A percentile compares a stretch with the other conserved stretches of the same genome.
These are phyloP conservation scores for Calocybe gangraenosa DNA, from an alignment of 768 basidiomycete genomes.

Conservation along the genomic window DNA sequence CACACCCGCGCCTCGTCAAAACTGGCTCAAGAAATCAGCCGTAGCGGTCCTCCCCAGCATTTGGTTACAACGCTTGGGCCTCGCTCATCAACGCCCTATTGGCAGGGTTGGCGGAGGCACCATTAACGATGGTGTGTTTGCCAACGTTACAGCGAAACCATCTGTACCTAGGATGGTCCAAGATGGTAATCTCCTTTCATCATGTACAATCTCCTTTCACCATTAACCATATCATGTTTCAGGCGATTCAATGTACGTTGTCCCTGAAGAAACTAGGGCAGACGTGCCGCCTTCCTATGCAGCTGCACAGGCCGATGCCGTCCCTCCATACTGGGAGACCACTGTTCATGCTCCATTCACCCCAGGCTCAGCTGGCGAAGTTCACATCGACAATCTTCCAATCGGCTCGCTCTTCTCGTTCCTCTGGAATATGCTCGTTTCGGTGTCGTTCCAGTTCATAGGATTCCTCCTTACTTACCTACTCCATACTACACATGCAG, in stretches of 20 bases:
- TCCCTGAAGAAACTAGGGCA: slow-evolving; percentile 79
- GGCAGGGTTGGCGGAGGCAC: slow-evolving; percentile 61
- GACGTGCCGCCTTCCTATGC: slow-evolving; percentile 92
- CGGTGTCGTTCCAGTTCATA: slow-evolving; percentile 96
- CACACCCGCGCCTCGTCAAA: slow-evolving; percentile 28
- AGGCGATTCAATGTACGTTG: slow-evolving; percentile 72
- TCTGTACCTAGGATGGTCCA: slow-evolving; percentile 52
- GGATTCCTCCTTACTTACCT: slow-evolving; percentile 93
- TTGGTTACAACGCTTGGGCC: slow-evolving; percentile 41
- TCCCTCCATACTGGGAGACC: slow-evolving; percentile 97
- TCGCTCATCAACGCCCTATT: slow-evolving; percentile 32
- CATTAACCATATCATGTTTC: slow-evolving; percentile 2
- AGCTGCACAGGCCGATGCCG: slow-evolving; percentile 89
- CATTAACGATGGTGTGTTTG: slow-evolving; percentile 89
- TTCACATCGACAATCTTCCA: slow-evolving; percentile 87
- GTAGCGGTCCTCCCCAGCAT: slow-evolving; percentile 52
- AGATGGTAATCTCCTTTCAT: slow-evolving; percentile 43
- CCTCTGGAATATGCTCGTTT: slow-evolving; percentile 90
- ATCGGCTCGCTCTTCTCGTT: slow-evolving; percentile 82
- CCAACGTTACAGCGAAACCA: slow-evolving; percentile 90
- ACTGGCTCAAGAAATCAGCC: slow-evolving; percentile 57
- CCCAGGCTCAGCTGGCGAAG: slow-evolving; percentile 62
- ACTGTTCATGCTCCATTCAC: slow-evolving; percentile 88
- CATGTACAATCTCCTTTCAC: not conserved
- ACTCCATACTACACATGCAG: slow-evolving; percentile 89